phyloP scores from a whole-genome alignment of 306 rosid genomes.

The Ormosia semicastrata region DNA sequence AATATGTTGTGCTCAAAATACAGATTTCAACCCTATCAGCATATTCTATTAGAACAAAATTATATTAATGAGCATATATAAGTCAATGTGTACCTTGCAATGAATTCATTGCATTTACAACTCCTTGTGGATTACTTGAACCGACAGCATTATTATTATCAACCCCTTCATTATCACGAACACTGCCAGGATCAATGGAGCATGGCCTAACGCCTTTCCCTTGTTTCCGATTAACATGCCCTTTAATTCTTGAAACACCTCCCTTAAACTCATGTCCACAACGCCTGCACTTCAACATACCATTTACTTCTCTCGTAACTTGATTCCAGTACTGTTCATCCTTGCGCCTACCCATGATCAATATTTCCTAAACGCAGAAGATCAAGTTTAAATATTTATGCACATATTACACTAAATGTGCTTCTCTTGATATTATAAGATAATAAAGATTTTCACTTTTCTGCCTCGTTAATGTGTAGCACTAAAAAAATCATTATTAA shows the following conservation, averaged over 20 bases:
- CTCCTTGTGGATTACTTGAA: not conserved
- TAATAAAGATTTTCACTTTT: no score
- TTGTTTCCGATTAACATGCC: not conserved
- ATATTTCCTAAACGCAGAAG: not conserved
- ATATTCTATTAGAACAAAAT: no score
- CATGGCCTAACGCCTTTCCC: no score
- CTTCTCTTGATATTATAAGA: no score
- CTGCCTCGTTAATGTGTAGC: no score
- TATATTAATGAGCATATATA: no score
- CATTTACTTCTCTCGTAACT: not conserved
- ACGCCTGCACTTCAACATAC: not conserved
- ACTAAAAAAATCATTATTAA: no score
- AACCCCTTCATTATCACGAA: not conserved
- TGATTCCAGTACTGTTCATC: not conserved
- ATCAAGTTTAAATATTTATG: not conserved
- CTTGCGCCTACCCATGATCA: not conserved
- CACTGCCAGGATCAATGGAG: no score
- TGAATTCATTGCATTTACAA: not conserved
- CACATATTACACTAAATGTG: no score
- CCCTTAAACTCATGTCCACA: not conserved
- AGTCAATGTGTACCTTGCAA: not conserved
- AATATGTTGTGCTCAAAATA: no score
- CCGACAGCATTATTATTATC: not conserved
- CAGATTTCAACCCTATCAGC: no score
- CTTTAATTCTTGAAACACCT: not conserved